Base-by-base conservation (phyloP, 2,329 filamentous ascomycete genomes). In the Pseudopyricularia cyperi region DNA sequence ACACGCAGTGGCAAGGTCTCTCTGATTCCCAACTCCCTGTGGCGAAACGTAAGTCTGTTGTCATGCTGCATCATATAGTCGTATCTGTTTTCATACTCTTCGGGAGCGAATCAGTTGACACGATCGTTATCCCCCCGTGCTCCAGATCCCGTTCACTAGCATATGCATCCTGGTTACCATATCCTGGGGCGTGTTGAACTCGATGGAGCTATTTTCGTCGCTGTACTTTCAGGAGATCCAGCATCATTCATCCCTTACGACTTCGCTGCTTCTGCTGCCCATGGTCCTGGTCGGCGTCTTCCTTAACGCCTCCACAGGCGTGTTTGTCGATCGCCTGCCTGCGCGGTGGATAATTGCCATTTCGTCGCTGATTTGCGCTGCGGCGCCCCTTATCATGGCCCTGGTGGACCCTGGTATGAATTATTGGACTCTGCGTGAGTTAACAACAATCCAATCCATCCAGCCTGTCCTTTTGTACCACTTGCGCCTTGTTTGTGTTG, bases 1-100 rank as follows among this genome's bases (percentile, higher is more conserved):
- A 72, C 74, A 48, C 65, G 63, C 11, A 58, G 61, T 0, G 66
- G 67, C 9, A 67, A 66, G 3, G 73, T 77, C 12, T 77, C 78
- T 0, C 61, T 84, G 7, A 82, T 84, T 22, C 80, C 80, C 0
- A 83, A 83, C 59, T 73, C 71, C 0, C 63, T 84, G 0, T 84
- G 80, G 80, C 69, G 65, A n/a, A 81, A 79, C 46, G 60, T 46
- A 7, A 42, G 37, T 42, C n/a, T n/a, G n/a, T n/a, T n/a, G n/a
- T n/a, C n/a, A n/a, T n/a, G n/a, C n/a, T n/a, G n/a, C n/a, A n/a
- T n/a, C n/a, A n/a, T n/a, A n/a, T n/a, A n/a, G n/a, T n/a, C n/a
- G n/a, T n/a, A n/a, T n/a, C n/a, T n/a, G n/a, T n/a, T n/a, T n/a
- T n/a, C n/a, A n/a, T n/a, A n/a, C n/a, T n/a, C n/a, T n/a, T n/a